A percentile compares a stretch with the other conserved stretches of the same genome.
phyloP scores from a whole-genome alignment of 1,284 basidiomycete genomes.

The Vanrija humicola region DNA sequence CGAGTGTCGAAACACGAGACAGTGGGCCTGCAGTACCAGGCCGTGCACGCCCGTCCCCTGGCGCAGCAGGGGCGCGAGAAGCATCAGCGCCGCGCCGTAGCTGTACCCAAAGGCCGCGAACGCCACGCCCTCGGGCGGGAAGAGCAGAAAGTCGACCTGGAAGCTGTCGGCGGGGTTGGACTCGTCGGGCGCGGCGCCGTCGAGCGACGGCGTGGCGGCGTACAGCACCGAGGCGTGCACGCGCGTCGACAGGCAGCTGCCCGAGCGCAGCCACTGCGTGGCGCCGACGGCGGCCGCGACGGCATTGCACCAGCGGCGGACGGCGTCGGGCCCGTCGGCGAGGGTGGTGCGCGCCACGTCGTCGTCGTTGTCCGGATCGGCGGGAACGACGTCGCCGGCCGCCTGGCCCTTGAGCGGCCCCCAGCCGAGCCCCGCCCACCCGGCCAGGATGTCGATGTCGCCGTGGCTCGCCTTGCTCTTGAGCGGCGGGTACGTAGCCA shows the following conservation, averaged over 20 bases:
- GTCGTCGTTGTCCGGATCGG: background rate
- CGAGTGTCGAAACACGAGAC: constrained; percentile 17
- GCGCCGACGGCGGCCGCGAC: constrained; percentile 7
- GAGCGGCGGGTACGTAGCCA: constrained; percentile 8
- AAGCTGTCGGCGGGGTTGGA: constrained; percentile 17
- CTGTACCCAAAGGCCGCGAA: constrained; percentile 17
- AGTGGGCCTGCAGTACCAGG: constrained; percentile 12
- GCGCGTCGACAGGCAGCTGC: constrained; percentile 6
- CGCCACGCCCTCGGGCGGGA: background rate
- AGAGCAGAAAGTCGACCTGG: constrained; percentile 33
- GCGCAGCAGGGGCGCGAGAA: constrained; percentile 10
- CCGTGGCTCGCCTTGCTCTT: constrained; percentile 30
- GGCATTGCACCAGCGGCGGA: constrained; percentile 11
- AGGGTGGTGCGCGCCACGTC: background rate
- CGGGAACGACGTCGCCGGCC: background rate
- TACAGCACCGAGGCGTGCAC: constrained; percentile 1
- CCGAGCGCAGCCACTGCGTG: constrained; percentile 2
- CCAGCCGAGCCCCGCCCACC: constrained; percentile 13
- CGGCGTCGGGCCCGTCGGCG: background rate
- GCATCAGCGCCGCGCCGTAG: constrained; percentile 12
- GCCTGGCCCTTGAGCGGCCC: constrained; percentile 1
- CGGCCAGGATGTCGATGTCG: constrained; percentile 36
- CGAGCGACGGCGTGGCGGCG: background rate
- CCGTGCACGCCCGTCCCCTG: background rate
- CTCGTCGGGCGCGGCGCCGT: background rate